Conservation (phyloP, 164 flowering plant genomes). For the Annona cherimola region DNA sequence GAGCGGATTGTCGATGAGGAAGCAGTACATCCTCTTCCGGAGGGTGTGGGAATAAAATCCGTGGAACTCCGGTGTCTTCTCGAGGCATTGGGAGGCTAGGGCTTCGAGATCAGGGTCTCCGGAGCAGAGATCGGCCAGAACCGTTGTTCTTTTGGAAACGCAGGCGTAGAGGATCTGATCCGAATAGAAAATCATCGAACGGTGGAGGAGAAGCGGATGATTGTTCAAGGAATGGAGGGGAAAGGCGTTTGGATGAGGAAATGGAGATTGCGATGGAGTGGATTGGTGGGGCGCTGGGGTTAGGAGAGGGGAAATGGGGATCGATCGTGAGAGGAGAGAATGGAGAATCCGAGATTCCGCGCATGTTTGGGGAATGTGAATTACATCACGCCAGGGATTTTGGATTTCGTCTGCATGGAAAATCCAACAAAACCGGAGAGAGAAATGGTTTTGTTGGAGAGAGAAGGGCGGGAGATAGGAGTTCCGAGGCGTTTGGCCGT, state of each 20-base stretch:
- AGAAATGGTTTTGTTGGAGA: too few relatives aligned
- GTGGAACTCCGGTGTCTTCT: slow-evolving; percentile 18
- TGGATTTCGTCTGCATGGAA: too few relatives aligned
- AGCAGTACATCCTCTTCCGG: slow-evolving; percentile 14
- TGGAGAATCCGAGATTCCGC: not conserved
- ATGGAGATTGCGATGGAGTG: not conserved
- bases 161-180: slow-evolving; percentile 20
- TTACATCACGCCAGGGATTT: too few relatives aligned
- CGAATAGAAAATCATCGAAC: not conserved
- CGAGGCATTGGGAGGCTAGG: slow-evolving; percentile 23
- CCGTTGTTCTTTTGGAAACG: slow-evolving; percentile 17
- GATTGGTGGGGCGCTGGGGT: not conserved
- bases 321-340: not conserved
- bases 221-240: not conserved
- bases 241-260: not conserved
- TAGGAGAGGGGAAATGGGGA: not conserved
- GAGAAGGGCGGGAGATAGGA: too few relatives aligned
- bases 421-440: too few relatives aligned
- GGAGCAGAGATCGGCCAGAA: slow-evolving; percentile 19
- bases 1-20: slow-evolving; percentile 25
- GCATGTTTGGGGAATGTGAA: not conserved
- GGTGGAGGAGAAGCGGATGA: not conserved
- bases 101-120: slow-evolving; percentile 16
- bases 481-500: too few relatives aligned
- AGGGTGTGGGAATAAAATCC: slow-evolving; percentile 17